A percentile compares a stretch with the other conserved stretches of the same genome.
Evolutionary conservation across 2,329 filamentous ascomycete genomes (phyloP).

Genomic region (Dendrostoma leiphaemia): DNA sequence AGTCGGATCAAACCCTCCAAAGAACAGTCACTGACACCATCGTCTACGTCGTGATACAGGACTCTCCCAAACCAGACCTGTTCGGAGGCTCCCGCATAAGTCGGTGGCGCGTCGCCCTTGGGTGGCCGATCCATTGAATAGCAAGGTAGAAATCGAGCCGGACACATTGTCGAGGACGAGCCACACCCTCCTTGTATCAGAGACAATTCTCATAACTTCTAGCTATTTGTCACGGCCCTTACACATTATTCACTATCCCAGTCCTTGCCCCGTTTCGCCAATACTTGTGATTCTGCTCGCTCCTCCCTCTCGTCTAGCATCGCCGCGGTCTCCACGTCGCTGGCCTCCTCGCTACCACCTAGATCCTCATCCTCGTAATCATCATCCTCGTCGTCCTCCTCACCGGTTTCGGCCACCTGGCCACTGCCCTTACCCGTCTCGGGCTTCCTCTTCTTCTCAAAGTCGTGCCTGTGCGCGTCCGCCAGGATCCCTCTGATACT

Average conservation of each 20-base stretch:
- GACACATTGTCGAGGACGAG: no score
- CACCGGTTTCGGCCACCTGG: slow-evolving; percentile 21
- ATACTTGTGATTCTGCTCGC: slow-evolving; percentile 26
- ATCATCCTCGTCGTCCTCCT: slow-evolving; percentile 23
- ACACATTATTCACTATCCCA: not conserved
- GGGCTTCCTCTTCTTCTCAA: slow-evolving; percentile 69
- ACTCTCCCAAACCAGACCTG: no score
- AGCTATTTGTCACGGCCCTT: not conserved
- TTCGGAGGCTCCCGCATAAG: no score
- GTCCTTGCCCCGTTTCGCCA: slow-evolving; percentile 19
- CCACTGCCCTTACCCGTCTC: slow-evolving; percentile 2
- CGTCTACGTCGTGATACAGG: no score
- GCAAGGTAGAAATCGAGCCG: no score
- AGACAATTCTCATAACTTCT: no score
- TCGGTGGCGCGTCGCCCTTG: no score
- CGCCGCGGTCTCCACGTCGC: slow-evolving; percentile 32
- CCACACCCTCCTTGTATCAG: no score
- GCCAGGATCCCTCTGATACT: slow-evolving; percentile 66
- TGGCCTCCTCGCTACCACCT: slow-evolving; percentile 30
- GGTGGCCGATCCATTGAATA: no score
- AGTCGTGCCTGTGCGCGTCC: slow-evolving; percentile 85
- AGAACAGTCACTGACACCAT: no score
- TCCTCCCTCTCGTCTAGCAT: slow-evolving; percentile 27
- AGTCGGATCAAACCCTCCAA: no score
- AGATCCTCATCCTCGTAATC: slow-evolving; percentile 25